Evolutionary conservation across 2,329 filamentous ascomycete species (phyloP).

Genomic region (Cladosporium sp.): DNA sequence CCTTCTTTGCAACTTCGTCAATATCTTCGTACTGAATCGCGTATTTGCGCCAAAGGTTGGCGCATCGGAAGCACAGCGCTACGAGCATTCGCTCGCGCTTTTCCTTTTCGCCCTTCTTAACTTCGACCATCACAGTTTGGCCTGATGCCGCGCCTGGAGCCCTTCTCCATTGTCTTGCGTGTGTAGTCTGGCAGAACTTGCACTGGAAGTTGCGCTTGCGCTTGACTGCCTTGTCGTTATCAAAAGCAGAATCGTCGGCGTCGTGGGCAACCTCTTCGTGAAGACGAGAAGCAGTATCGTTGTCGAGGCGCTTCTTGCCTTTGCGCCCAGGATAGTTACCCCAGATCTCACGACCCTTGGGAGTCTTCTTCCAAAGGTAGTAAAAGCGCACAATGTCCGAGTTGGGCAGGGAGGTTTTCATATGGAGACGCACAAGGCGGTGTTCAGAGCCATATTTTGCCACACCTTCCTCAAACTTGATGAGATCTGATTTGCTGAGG

Average conservation of each 20-base stretch:
- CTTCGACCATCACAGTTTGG: conserved; percentile 62
- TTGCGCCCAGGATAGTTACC: conserved; percentile 82
- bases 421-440: conserved; percentile 73
- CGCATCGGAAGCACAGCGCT: conserved; percentile 84
- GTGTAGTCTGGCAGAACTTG: conserved; percentile 81
- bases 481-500: conserved; percentile 70
- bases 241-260: conserved; percentile 91
- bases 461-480: conserved; percentile 89
- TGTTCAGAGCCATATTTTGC: conserved; percentile 88
- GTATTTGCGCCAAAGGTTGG: conserved; percentile 91
- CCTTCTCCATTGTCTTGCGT: conserved; percentile 84
- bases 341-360: conserved; percentile 82
- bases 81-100: conserved; percentile 70
- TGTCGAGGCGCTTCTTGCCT: conserved; percentile 70
- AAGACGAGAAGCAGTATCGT: conserved; percentile 65
- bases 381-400: conserved; percentile 86
- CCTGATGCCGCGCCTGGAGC: conserved; percentile 74
- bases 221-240: conserved; percentile 73
- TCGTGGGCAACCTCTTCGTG: conserved; percentile 91
- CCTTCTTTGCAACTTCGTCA: conserved; percentile 86
- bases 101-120: conserved; percentile 63
- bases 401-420: conserved; percentile 69
- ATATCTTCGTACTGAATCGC: conserved; percentile 92
- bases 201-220: conserved; percentile 84
- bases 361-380: conserved; percentile 96